These are phyloP conservation scores for Abortiporus biennis DNA, from an alignment of 1,284 basidiomycete species.

Conservation along the genomic window DNA sequence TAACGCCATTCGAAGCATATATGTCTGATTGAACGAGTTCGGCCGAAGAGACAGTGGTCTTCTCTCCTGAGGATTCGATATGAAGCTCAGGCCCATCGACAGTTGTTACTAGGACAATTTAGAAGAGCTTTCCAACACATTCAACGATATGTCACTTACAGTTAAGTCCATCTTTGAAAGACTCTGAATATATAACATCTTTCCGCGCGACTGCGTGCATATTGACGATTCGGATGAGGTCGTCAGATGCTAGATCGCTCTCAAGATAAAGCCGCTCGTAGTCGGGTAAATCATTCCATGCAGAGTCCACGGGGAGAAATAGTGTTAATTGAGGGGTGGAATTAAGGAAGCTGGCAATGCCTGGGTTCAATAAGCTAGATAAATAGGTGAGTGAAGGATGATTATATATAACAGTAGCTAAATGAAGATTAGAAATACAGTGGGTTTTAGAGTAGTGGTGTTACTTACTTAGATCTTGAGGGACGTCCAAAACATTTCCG, in stretches of 20 bases:
- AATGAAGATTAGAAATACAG: conserved; percentile 3
- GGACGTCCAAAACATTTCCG: conserved; percentile 71
- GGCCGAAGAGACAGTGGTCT: conserved; percentile 61
- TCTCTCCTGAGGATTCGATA: conserved; percentile 40
- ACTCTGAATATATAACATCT: conserved; percentile 59
- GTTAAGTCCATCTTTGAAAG: conserved; percentile 46
- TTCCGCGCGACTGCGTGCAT: conserved; percentile 64
- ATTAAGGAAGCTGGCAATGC: conserved; percentile 50
- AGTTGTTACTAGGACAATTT: conserved; percentile 52
- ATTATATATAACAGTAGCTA: conserved; percentile 52
- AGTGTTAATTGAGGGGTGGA: conserved; percentile 74
- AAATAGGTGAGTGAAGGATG: conserved; percentile 69
- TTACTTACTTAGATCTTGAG: conserved; percentile 65
- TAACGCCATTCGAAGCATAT: conserved; percentile 91
- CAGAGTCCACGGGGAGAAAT: conserved; percentile 84
- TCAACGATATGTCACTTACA: conserved; percentile 35
- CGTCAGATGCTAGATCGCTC: conserved; percentile 77
- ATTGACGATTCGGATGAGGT: conserved; percentile 71
- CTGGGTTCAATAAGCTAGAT: conserved; percentile 54
- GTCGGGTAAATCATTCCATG: conserved; percentile 61
- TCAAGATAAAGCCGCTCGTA: conserved; percentile 82
- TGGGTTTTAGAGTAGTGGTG: neutral
- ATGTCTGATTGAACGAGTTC: conserved; percentile 70
- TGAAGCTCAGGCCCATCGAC: conserved; percentile 64
- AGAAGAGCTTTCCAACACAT: conserved; percentile 6